Base-by-base conservation (phyloP, 345 rosid species). In the Rhodamnia rubescens region DNA sequence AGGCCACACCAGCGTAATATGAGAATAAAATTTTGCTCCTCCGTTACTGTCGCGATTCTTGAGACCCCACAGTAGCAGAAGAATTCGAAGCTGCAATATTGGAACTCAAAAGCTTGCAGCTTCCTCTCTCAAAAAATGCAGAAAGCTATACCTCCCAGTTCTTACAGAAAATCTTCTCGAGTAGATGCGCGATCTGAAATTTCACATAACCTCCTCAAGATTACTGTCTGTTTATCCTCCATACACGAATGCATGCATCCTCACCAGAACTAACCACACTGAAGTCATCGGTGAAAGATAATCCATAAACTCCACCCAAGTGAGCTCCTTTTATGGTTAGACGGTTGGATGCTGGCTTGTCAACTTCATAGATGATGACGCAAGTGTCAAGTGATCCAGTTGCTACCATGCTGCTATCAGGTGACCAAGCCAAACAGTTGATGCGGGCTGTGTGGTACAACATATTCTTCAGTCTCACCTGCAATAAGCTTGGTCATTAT, bases 401-500 rank as follows among this genome's bases (percentile, higher is more conserved):
- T 18, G 96, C 96, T 82, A 96, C 93, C 95, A 89, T 90, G 80
- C 84, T 90, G 87, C 92, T 92, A 87, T 93, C 90, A 26, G 98
- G 96, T 85, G 98, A 94, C 98, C 98, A 96, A 51, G 98, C 97
- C 74, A 95, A 89, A 90, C 97, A 95, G 92, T 94, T 95, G 88
- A 95, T 90, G 83, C 98, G 96, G 29, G 98, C 96, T 78, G 92
- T 92, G 87, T 95, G 98, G 90, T 92, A 95, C 90, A 93, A 83
- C 98, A 95, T 94, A 91, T 93, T 95, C 94, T 95, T 95, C 20
- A 95, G 92, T 89, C 90, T 94, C 84, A 93, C 91, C 97, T 95
- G 92, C 85, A 54, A 82, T 58, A 86, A n/a, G 86, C 32, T 51
- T 29, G 29, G 53, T 57, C 78, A 59, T 75, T 64, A 64, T 7